phyloP scores from a whole-genome alignment of 1,284 basidiomycete species.

The Tranzscheliella williamsii region DNA sequence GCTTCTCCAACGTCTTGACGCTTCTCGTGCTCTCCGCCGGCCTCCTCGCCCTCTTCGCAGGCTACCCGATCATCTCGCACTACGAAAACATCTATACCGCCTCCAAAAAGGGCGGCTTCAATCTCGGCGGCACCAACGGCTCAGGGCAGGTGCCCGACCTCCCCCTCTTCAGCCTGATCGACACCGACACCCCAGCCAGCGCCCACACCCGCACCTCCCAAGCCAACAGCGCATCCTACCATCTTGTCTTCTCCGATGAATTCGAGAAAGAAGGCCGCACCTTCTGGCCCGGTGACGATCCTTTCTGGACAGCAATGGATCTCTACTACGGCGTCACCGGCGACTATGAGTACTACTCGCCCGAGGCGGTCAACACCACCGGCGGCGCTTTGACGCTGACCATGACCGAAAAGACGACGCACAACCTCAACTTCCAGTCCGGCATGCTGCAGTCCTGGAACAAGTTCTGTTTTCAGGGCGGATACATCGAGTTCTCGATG shows the following conservation, averaged over 20 bases:
- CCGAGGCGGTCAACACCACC: constrained; percentile 49
- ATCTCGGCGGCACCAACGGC: constrained; percentile 70
- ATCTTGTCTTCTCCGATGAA: constrained; percentile 55
- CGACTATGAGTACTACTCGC: constrained; percentile 48
- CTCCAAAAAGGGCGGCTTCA: constrained; percentile 56
- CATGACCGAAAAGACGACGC: constrained; percentile 37
- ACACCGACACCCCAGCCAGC: constrained; percentile 39
- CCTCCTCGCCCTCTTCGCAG: constrained; percentile 44
- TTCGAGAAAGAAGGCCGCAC: constrained; percentile 50
- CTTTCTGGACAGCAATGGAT: constrained; percentile 50
- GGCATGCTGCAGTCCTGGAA: constrained; percentile 57
- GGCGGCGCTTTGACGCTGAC: constrained; percentile 38
- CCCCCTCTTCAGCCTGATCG: constrained; percentile 36
- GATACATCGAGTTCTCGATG: constrained; percentile 54
- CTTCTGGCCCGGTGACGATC: constrained; percentile 55
- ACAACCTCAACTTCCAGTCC: constrained; percentile 55
- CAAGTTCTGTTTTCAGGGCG: constrained; percentile 60
- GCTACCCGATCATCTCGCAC: constrained; percentile 46
- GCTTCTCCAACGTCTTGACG: constrained; percentile 34
- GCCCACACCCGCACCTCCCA: constrained; percentile 23
- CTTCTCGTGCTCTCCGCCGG: constrained; percentile 28
- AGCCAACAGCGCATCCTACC: constrained; percentile 26
- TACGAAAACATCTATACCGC: constrained; percentile 11
- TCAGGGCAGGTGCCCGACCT: constrained; percentile 52
- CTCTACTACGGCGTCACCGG: constrained; percentile 47